phyloP scores from a whole-genome alignment of 495 filamentous ascomycete genomes.

The Penicillium odoratum region DNA sequence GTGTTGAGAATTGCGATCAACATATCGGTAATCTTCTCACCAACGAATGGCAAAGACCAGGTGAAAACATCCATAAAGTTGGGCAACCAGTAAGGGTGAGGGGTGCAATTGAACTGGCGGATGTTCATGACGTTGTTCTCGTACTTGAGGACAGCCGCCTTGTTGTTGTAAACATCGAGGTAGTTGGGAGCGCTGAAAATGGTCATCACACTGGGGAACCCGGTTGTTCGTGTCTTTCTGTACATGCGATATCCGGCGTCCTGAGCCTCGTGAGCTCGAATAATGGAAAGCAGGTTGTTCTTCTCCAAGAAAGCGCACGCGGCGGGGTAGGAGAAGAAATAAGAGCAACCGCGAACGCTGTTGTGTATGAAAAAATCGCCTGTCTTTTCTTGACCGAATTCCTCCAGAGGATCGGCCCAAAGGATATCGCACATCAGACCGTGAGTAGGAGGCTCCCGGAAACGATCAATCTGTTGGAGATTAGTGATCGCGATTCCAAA shows the following conservation, averaged over 20 bases:
- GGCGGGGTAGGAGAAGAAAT: conserved; percentile 99
- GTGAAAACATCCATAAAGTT: conserved; percentile 99
- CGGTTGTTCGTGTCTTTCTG: conserved; percentile 94
- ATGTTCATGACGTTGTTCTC: conserved; percentile 99
- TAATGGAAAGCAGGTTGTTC: conserved; percentile 96
- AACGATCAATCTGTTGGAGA: conserved; percentile 82
- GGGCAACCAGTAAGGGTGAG: conserved; percentile 97
- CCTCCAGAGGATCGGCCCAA: conserved; percentile 98
- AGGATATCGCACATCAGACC: conserved; percentile 99
- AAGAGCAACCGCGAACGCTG: conserved; percentile 96
- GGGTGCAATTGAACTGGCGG: conserved; percentile 98
- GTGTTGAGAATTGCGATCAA: conserved; percentile 97
- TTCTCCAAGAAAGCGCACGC: conserved; percentile 97
- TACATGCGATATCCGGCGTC: conserved; percentile 99
- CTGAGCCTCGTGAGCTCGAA: conserved; percentile 98
- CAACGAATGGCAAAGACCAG: conserved; percentile 97
- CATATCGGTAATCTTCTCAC: conserved; percentile 99
- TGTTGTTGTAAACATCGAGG: conserved; percentile 99
- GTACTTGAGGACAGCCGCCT: conserved; percentile 96
- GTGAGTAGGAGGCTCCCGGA: conserved; percentile 95
- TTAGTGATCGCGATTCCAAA: neutral
- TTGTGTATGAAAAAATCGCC: conserved; percentile 97
- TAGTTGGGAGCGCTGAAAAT: conserved; percentile 99
- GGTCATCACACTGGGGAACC: conserved; percentile 99
- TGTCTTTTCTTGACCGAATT: conserved; percentile 98